Evolutionary conservation across 306 rosid genomes (phyloP), one percentile per base, ranked within the genome.

Genomic region (Glycine latifolia): DNA sequence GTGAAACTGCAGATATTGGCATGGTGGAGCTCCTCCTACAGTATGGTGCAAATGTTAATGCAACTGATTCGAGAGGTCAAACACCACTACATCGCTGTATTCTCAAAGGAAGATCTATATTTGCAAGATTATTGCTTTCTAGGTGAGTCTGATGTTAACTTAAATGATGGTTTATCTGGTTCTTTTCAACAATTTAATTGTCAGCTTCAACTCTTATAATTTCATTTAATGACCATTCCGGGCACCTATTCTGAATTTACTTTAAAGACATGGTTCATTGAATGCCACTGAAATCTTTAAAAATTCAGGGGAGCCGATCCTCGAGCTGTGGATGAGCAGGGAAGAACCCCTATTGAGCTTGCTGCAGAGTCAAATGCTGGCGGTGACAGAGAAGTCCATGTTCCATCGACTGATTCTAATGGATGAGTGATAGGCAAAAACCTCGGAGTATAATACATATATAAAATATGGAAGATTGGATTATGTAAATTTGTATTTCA

Each of bases 21-120:
- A 93, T 96, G 99, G 87, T 96, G 73, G 99, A 96, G 79, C 97
- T 96, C 83, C 99, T 96, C 62, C 89, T 96, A 79, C 99, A 96
- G 88, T 96, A 94, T 62, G 97, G 99, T 79, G 98, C 97, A 63
- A 88, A 88, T 87, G 71, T 92, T 67, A 96, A 93, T 81, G 97
- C 89, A 26, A 67, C 88, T 5, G 98, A 93, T 84, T 89, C 85
- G 49, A 89, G 94, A 89, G 94, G 91, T 59, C 97, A 87, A 83
- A 92, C 94, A 6, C 97, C 99, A 63, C 90, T 96, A 2, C 98
- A 93, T 72, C 92, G 89, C 20, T 89, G 98, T 80, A 82, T 96
- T 77, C 80, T 88, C 35, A 93, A 84, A 88, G 93, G 97, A 80
- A 91, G 75, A 87, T 82, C 88, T 48, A 62, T 85, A 59, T 74